phyloP scores from a whole-genome alignment of 2,329 filamentous ascomycete genomes.

The Fusarium redolens region DNA sequence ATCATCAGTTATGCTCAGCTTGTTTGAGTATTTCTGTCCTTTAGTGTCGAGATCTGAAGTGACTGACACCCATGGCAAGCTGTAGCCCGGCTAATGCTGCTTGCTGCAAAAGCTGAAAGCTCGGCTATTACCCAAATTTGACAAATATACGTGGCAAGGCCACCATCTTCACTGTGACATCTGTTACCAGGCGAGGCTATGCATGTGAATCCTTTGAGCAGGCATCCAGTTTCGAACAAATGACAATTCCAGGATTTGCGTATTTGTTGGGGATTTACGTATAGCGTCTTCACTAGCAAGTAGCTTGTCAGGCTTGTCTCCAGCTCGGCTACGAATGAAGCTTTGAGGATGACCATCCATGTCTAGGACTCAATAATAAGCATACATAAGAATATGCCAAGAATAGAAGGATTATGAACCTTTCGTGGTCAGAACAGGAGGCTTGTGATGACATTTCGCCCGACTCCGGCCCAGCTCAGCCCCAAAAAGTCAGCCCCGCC shows the following conservation, averaged over 20 bases:
- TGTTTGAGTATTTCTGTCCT: background rate
- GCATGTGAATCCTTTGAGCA: background rate
- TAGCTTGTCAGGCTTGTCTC: background rate
- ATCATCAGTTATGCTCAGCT: accelerated
- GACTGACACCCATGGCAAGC: too few species aligned
- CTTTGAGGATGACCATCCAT: background rate
- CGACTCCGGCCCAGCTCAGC: background rate
- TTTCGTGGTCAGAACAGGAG: background rate
- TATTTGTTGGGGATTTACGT: constrained; percentile 1
- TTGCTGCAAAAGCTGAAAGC: background rate
- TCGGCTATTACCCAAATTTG: background rate
- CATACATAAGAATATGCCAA: background rate
- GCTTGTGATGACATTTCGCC: background rate
- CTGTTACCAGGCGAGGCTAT: background rate
- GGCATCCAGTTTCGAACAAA: background rate
- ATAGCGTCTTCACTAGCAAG: background rate
- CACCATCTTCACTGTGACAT: background rate
- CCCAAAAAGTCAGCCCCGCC: background rate
- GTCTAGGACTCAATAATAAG: background rate
- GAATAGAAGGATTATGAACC: background rate
- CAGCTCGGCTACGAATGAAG: background rate
- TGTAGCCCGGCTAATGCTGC: background rate
- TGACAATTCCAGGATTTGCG: background rate
- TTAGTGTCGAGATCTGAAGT: background rate
- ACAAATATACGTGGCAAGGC: background rate